These are phyloP conservation scores for Leccinum longicurvipes DNA, from an alignment of 768 basidiomycete genomes.

Conservation along the genomic window DNA sequence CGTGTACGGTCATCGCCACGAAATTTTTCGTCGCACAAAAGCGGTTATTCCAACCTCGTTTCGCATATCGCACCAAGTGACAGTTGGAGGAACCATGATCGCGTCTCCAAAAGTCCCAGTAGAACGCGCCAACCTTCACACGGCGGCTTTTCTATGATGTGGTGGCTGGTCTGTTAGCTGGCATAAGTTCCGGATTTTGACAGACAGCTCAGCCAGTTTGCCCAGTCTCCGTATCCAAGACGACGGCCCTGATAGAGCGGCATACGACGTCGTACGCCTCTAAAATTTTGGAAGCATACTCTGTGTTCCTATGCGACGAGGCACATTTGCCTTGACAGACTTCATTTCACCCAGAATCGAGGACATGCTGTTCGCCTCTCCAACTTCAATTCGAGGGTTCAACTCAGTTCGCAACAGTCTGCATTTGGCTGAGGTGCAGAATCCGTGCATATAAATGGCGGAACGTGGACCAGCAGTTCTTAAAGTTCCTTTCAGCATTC, in stretches of 20 bases:
- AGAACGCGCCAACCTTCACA: neutral
- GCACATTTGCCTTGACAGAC: neutral
- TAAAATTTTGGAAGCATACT: neutral
- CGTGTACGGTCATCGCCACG: neutral
- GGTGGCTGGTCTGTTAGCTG: neutral
- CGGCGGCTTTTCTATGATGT: neutral
- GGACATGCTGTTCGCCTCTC: neutral
- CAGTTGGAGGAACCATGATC: neutral
- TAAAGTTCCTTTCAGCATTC: neutral
- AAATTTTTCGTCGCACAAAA: neutral
- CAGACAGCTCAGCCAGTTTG: neutral
- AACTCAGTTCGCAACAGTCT: constrained; percentile 1
- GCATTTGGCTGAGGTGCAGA: neutral
- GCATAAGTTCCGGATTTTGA: neutral
- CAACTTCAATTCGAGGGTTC: neutral
- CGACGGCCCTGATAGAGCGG: neutral
- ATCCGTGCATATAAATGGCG: constrained; percentile 5
- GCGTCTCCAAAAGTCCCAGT: too few species aligned
- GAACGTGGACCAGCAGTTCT: neutral
- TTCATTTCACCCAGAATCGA: neutral
- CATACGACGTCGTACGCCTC: neutral
- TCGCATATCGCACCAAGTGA: neutral
- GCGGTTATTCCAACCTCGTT: neutral
- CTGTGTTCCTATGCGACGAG: neutral
- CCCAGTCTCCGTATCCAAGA: neutral